Evolutionary conservation across 23 red algal genomes (phyloP).

Genomic region (Gracilariopsis chorda): DNA sequence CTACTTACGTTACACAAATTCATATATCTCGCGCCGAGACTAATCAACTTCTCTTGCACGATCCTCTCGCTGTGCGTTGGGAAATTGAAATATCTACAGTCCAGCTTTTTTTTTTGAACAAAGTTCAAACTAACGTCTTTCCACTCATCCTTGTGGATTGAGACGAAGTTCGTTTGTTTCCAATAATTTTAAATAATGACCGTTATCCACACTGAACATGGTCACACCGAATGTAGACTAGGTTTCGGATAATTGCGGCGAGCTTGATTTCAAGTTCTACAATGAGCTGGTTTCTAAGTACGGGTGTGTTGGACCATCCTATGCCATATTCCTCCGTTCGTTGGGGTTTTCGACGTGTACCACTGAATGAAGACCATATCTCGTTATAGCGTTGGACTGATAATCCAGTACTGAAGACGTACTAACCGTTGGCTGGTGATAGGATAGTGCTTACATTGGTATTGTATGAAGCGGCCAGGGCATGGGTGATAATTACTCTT

Average conservation of each 20-base stretch:
- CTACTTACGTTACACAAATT: neutral
- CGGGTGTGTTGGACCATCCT: neutral
- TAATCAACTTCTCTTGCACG: neutral
- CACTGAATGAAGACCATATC: neutral
- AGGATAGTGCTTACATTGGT: too few relatives aligned
- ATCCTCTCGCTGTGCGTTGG: neutral
- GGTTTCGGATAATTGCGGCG: neutral
- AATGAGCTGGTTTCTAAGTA: neutral
- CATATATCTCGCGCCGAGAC: neutral
- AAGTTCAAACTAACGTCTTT: too few relatives aligned
- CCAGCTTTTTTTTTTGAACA: too few relatives aligned
- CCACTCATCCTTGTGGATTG: too few relatives aligned
- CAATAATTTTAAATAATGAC: too few relatives aligned
- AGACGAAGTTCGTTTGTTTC: too few relatives aligned
- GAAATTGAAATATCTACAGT: too few relatives aligned
- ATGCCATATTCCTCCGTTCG: neutral
- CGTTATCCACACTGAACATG: neutral
- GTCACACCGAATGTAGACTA: neutral
- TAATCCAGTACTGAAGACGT: too few relatives aligned
- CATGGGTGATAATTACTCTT: too few relatives aligned
- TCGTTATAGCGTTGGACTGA: neutral
- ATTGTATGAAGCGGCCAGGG: too few relatives aligned
- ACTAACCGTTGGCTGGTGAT: too few relatives aligned
- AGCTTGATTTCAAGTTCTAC: neutral
- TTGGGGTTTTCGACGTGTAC: neutral